phyloP scores from a whole-genome alignment of 208 protist species.

The Tritrichomonas foetus region DNA sequence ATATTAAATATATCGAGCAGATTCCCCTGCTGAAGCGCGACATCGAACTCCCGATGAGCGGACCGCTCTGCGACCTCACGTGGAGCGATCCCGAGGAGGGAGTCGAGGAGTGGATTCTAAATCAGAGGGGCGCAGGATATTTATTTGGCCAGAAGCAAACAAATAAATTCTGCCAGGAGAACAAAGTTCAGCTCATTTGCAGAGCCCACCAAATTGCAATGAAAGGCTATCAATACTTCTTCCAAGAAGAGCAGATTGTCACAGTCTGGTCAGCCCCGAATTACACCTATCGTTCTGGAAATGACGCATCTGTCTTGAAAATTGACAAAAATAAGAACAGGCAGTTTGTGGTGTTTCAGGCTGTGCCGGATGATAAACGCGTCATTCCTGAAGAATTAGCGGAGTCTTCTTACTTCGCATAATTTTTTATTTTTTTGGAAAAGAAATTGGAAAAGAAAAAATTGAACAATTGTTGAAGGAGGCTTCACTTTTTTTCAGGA shows the following conservation, averaged over 20 bases:
- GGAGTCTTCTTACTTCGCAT: background rate
- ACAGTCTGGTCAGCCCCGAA: constrained; percentile 90
- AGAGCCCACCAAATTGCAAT: constrained; percentile 82
- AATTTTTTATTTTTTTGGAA: background rate
- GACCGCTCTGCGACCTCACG: background rate
- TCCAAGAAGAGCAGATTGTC: constrained; percentile 76
- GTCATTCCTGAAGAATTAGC: constrained; percentile 12
- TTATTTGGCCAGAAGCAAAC: constrained; percentile 20
- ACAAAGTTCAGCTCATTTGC: background rate
- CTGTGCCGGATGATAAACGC: constrained; percentile 18
- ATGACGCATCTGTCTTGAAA: constrained; percentile 93
- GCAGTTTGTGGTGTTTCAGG: constrained; percentile 84
- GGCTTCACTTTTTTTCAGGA: too few relatives aligned
- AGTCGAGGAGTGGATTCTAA: constrained; percentile 48
- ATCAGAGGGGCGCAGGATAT: background rate
- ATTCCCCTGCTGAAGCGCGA: constrained; percentile 67
- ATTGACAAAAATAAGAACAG: constrained; percentile 88
- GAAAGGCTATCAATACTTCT: constrained; percentile 84
- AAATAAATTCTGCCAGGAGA: background rate
- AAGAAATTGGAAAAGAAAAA: too few relatives aligned
- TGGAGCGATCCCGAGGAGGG: constrained; percentile 22
- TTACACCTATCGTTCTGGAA: constrained; percentile 90
- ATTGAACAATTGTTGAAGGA: too few relatives aligned
- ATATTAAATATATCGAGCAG: constrained; percentile 68
- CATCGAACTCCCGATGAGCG: background rate